These are phyloP conservation scores for Zelopaecilomyces penicillatus DNA, from an alignment of 2,329 filamentous ascomycete genomes.

Conservation along the genomic window DNA sequence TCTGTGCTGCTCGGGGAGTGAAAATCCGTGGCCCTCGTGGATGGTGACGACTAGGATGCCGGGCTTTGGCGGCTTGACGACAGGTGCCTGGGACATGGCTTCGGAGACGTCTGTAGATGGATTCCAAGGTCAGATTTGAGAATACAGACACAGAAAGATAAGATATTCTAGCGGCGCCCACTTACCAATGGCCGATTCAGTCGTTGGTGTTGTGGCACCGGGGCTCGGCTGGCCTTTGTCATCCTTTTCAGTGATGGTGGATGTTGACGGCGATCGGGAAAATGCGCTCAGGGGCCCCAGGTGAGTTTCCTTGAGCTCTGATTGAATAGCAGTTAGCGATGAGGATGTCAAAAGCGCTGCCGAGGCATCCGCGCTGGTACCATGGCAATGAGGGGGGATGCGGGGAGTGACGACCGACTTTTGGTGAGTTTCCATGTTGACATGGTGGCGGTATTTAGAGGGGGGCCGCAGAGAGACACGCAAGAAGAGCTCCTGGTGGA, in stretches of 20 bases:
- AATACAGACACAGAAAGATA: not conserved
- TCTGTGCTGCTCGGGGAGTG: conserved; percentile 83
- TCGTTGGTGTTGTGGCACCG: conserved; percentile 48
- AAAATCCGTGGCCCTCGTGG: conserved; percentile 85
- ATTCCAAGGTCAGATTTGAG: not conserved
- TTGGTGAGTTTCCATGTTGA: conserved; percentile 49
- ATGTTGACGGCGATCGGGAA: conserved; percentile 85
- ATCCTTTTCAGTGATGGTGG: conserved; percentile 68
- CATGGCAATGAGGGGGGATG: conserved; percentile 1
- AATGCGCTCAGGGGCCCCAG: conserved; percentile 84
- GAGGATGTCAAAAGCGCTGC: too few relatives aligned
- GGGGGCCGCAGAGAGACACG: conserved; percentile 8
- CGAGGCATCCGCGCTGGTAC: not conserved
- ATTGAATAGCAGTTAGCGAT: too few relatives aligned
- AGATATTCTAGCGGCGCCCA: not conserved
- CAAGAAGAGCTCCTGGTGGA: not conserved
- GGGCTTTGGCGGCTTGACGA: conserved; percentile 66
- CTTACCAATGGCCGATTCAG: conserved; percentile 72
- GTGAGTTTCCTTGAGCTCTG: conserved; percentile 91
- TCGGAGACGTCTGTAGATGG: conserved; percentile 65
- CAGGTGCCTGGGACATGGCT: conserved; percentile 64
- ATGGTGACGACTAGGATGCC: conserved; percentile 95
- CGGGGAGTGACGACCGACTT: conserved; percentile 32
- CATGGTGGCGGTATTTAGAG: conserved; percentile 30
- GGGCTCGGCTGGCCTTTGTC: conserved; percentile 46